These are phyloP conservation scores for Patellaria atrata DNA, from an alignment of 495 filamentous ascomycete genomes.

Conservation along the genomic window DNA sequence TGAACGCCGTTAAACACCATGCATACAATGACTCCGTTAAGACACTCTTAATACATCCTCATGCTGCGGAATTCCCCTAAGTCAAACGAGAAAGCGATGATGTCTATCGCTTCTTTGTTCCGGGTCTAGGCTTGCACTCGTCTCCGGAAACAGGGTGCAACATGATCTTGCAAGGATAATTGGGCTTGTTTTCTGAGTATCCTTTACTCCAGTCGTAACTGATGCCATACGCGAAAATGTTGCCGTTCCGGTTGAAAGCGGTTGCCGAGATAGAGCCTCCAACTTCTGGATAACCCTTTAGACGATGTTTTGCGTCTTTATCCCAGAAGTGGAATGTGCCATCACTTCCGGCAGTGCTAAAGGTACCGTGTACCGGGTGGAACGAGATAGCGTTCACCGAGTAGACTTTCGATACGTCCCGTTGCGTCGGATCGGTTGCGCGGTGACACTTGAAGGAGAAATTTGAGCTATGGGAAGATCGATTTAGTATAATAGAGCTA, in stretches of 20 bases:
- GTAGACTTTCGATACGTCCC: slow-evolving; percentile 65
- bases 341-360: slow-evolving; percentile 79
- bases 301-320: slow-evolving; percentile 70
- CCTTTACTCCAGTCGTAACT: slow-evolving; percentile 96
- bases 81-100: too few species aligned
- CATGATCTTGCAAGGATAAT: slow-evolving; percentile 70
- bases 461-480: slow-evolving; percentile 39
- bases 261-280: slow-evolving; percentile 68
- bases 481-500: slow-evolving; percentile 1
- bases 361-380: slow-evolving; percentile 75
- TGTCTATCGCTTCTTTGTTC: slow-evolving; percentile 56
- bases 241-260: slow-evolving; percentile 60
- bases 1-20: too few species aligned
- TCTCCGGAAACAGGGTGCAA: slow-evolving; percentile 62
- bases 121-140: slow-evolving; percentile 68
- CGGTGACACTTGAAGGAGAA: slow-evolving; percentile 94
- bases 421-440: slow-evolving; percentile 46
- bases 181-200: slow-evolving; percentile 53
- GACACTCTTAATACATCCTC: too few species aligned
- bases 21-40: too few species aligned
- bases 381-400: slow-evolving; percentile 81
- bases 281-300: slow-evolving; percentile 78
- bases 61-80: too few species aligned
- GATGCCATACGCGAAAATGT: slow-evolving; percentile 78
- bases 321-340: slow-evolving; percentile 76